phyloP scores from a whole-genome alignment of 169 alveolate species.

The Plasmodium cynomolgi region DNA sequence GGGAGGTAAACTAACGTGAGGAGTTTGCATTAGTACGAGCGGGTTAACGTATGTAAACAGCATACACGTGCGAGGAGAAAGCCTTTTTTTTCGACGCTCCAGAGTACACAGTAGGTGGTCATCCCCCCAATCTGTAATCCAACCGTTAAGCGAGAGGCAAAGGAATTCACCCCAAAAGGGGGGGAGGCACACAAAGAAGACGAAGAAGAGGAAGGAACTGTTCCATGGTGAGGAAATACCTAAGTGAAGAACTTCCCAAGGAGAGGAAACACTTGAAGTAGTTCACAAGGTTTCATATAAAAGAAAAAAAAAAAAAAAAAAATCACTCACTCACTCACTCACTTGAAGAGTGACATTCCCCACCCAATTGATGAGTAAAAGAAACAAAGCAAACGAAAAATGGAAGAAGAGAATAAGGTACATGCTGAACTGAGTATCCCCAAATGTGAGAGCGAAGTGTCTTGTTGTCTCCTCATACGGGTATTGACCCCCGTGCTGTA shows the following conservation, averaged over 20 bases:
- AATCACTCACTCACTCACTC: too few relatives aligned
- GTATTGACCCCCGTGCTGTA: background rate
- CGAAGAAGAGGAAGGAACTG: background rate
- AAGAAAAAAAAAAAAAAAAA: too few relatives aligned
- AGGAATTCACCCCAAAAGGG: background rate
- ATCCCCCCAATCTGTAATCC: background rate
- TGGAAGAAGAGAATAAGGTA: conserved; percentile 4
- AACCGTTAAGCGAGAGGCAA: background rate
- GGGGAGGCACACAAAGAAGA: background rate
- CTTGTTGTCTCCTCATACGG: background rate
- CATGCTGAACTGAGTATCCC: background rate
- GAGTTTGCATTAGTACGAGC: background rate
- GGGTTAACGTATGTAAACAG: background rate
- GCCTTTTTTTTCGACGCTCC: background rate
- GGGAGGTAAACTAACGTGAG: background rate
- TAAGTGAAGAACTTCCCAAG: background rate
- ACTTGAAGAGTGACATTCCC: background rate
- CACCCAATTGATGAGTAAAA: background rate
- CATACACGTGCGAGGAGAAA: background rate
- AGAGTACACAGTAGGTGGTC: background rate
- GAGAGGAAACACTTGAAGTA: background rate
- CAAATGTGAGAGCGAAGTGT: background rate
- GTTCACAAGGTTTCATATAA: background rate
- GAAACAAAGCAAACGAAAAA: background rate
- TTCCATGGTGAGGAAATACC: background rate